phyloP scores from a whole-genome alignment of 192 early-diverging fungal genomes.

The Entomortierella beljakovae region DNA sequence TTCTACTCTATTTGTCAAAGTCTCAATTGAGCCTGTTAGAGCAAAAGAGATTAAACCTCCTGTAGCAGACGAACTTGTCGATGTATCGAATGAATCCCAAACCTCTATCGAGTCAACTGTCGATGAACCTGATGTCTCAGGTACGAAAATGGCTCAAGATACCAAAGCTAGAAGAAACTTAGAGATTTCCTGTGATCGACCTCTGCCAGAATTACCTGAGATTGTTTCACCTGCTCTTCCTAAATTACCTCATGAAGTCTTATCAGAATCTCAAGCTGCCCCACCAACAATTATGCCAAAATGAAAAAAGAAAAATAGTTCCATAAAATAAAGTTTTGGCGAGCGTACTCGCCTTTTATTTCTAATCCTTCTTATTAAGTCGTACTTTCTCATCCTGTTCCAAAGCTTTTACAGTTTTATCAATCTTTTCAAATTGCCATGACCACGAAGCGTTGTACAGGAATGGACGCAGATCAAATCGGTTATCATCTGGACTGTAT shows the following conservation, averaged over 20 bases:
- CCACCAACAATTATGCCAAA: slow-evolving; percentile 42
- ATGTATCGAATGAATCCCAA: background rate
- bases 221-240: background rate
- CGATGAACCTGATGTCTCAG: background rate
- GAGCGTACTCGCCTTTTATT: no score
- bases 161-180: background rate
- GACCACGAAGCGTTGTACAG: slow-evolving; percentile 93
- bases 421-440: slow-evolving; percentile 94
- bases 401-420: slow-evolving; percentile 53
- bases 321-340: no score
- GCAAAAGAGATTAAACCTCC: no score
- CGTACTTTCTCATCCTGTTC: slow-evolving; percentile 19
- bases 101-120: slow-evolving; percentile 23
- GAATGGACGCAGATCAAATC: slow-evolving; percentile 97
- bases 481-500: slow-evolving; percentile 97
- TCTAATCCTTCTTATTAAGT: background rate
- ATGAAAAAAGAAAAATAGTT: slow-evolving; percentile 9
- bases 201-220: slow-evolving; percentile 9
- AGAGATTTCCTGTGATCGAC: background rate
- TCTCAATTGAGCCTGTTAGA: slow-evolving; percentile 20
- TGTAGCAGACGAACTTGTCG: no score
- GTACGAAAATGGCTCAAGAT: background rate
- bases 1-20: slow-evolving; percentile 69
- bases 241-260: background rate
- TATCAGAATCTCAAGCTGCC: slow-evolving; percentile 19